phyloP scores from a whole-genome alignment of 495 filamentous ascomycete genomes.

The Lophiostoma macrostomum region DNA sequence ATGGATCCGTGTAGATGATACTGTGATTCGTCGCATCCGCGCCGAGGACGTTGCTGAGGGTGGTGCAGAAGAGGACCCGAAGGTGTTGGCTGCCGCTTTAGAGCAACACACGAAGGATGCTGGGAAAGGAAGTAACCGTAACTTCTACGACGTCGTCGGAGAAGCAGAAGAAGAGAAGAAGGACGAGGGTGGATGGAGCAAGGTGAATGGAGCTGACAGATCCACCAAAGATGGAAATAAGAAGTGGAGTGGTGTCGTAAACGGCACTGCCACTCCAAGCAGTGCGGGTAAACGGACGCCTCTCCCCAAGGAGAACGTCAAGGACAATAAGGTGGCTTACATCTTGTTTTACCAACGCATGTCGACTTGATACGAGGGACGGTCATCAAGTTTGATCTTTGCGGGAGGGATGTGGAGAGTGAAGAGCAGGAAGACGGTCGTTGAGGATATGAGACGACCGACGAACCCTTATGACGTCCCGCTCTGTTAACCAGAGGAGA shows the following conservation, averaged over 20 bases:
- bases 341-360: slow-evolving; percentile 91
- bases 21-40: slow-evolving; percentile 77
- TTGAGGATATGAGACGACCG: no score
- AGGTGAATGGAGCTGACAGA: slow-evolving; percentile 64
- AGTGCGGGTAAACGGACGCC: slow-evolving; percentile 61
- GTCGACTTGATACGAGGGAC: slow-evolving; percentile 26
- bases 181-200: slow-evolving; percentile 72
- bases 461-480: no score
- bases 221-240: slow-evolving; percentile 52
- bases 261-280: slow-evolving; percentile 56
- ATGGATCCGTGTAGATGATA: slow-evolving; percentile 96
- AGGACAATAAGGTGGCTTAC: slow-evolving; percentile 95
- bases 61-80: slow-evolving; percentile 74
- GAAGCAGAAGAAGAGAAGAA: slow-evolving; percentile 61
- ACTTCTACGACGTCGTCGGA: slow-evolving; percentile 70
- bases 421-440: not conserved
- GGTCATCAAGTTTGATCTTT: no score
- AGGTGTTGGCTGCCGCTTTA: slow-evolving; percentile 60
- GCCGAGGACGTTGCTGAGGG: slow-evolving; percentile 89
- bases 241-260: slow-evolving; percentile 62
- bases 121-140: slow-evolving; percentile 48
- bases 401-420: not conserved
- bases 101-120: slow-evolving; percentile 63
- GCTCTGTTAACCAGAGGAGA: not conserved
- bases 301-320: slow-evolving; percentile 63